phyloP scores from a whole-genome alignment of 1,284 basidiomycete species.

The Ceratobasidium theobromae region DNA sequence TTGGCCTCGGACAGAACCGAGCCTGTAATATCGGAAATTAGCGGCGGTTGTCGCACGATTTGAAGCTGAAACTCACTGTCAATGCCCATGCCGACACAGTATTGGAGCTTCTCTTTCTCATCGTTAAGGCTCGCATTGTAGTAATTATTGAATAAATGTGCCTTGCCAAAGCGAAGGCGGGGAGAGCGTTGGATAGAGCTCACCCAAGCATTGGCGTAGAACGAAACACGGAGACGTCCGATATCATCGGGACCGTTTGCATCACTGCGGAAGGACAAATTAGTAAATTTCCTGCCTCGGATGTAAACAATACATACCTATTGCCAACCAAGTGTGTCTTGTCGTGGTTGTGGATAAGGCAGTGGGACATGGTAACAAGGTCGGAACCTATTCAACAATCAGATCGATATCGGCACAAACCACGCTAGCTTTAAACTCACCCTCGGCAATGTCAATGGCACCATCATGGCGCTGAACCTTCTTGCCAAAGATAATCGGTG shows the following conservation, averaged over 20 bases:
- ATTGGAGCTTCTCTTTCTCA: conserved; percentile 8
- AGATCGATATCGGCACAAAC: too few species aligned
- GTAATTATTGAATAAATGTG: conserved; percentile 31
- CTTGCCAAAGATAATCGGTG: conserved; percentile 28
- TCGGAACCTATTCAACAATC: too few species aligned
- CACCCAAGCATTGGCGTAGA: conserved; percentile 28
- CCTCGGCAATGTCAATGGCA: conserved; percentile 30
- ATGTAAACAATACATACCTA: not conserved
- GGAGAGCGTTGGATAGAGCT: conserved; percentile 27
- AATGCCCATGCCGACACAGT: conserved; percentile 30
- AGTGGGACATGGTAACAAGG: conserved; percentile 25
- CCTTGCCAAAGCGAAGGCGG: conserved; percentile 28
- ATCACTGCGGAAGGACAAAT: conserved; percentile 1
- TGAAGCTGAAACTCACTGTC: conserved; percentile 11
- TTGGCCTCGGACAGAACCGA: conserved; percentile 29
- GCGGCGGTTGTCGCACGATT: not conserved
- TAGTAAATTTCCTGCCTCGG: not conserved
- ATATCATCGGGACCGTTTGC: conserved; percentile 29
- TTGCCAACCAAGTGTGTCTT: conserved; percentile 29
- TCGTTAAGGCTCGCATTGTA: conserved; percentile 25
- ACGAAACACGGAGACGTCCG: conserved; percentile 24
- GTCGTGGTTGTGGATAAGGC: conserved; percentile 18
- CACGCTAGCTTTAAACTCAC: too few species aligned
- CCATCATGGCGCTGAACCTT: conserved; percentile 31
- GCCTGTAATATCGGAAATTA: not conserved